Conservation (phyloP, 2,329 filamentous ascomycete genomes). For the Ciborinia camelliae region DNA sequence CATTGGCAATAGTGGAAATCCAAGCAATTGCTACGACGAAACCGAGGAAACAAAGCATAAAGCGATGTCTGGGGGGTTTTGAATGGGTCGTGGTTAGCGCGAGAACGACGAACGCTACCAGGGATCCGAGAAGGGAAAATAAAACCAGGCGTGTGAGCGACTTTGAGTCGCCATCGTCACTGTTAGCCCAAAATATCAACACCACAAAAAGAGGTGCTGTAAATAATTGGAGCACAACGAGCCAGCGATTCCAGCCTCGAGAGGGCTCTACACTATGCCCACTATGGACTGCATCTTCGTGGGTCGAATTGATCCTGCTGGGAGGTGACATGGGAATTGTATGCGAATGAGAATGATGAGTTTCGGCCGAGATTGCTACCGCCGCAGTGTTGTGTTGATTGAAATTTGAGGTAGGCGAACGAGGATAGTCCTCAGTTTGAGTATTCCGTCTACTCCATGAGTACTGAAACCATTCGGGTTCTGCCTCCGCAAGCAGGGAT, state of each 20-base stretch:
- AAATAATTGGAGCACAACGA: conserved; percentile 80
- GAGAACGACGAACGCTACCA: conserved; percentile 63
- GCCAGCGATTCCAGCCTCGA: conserved; percentile 80
- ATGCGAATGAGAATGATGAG: conserved; percentile 28
- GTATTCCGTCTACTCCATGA: conserved; percentile 48
- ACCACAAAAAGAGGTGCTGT: conserved; percentile 82
- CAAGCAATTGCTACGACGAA: conserved; percentile 91
- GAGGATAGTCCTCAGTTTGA: conserved; percentile 30
- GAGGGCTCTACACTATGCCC: conserved; percentile 18
- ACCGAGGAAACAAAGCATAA: conserved; percentile 79
- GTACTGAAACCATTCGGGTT: conserved; percentile 60
- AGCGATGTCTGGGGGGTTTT: conserved; percentile 68
- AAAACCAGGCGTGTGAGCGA: conserved; percentile 56
- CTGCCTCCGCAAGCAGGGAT: conserved; percentile 32
- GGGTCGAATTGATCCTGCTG: conserved; percentile 17
- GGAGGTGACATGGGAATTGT: conserved; percentile 21
- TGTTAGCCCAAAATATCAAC: conserved; percentile 70
- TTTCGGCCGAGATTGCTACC: conserved; percentile 35
- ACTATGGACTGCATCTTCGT: conserved; percentile 15
- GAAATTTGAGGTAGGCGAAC: conserved; percentile 26
- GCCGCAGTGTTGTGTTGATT: conserved; percentile 38
- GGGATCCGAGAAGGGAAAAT: conserved; percentile 65
- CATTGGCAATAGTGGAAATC: conserved; percentile 93
- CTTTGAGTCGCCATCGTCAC: conserved; percentile 52
- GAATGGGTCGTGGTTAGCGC: conserved; percentile 65